Conservation (phyloP, 345 rosid genomes). For the thale cress (Arabidopsis thaliana) region TAIR10.1 NC_003074.8:22176001-22176500, state of each 20-base stretch:
- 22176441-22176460: conserved; percentile 86
- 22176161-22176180: conserved; percentile 80
- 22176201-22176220: conserved; percentile 70
- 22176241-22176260: conserved; percentile 71
- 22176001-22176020: conserved; percentile 74
- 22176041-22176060: conserved; percentile 74
- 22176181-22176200: conserved; percentile 72
- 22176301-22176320: conserved; percentile 77
- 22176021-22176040: conserved; percentile 74
- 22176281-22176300: conserved; percentile 73
- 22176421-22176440: conserved; percentile 80
- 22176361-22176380: conserved; percentile 76
- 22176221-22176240: conserved; percentile 72
- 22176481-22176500: conserved; percentile 68
- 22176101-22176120: conserved; percentile 71
- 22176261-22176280: conserved; percentile 86
- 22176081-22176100: conserved; percentile 83
- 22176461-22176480: conserved; percentile 63
- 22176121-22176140: conserved; percentile 74
- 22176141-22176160: conserved; percentile 86
- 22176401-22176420: conserved; percentile 74
- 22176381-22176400: conserved; percentile 72
- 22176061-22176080: conserved; percentile 88
- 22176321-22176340: conserved; percentile 82
- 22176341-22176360: conserved; percentile 92